Conservation (phyloP, 805 yeast species). For the Kazachstania viticola region DNA sequence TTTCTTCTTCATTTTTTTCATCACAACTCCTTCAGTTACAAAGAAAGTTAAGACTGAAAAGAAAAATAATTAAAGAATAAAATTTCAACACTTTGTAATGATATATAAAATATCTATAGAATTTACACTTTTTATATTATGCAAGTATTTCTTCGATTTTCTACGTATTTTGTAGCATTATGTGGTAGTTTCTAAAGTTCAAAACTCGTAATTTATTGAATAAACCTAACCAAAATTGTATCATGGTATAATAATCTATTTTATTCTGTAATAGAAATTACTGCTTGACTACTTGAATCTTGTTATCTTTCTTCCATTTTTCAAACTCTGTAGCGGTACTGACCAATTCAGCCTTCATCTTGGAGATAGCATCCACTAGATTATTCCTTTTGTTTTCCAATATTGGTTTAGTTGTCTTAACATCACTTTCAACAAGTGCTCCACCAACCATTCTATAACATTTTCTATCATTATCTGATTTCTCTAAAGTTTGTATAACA, state of each 20-base stretch:
- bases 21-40: slow-evolving; percentile 14
- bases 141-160: no score
- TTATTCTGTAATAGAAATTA: no score
- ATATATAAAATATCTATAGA: no score
- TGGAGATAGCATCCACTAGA: slow-evolving; percentile 21
- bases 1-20: slow-evolving; percentile 55
- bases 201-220: no score
- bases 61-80: slow-evolving; percentile 10
- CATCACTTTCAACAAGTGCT: slow-evolving; percentile 72
- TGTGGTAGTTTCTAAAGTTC: no score
- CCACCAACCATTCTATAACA: slow-evolving; percentile 94
- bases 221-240: no score
- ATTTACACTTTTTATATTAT: no score
- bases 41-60: slow-evolving; percentile 9
- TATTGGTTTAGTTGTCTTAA: slow-evolving; percentile 60
- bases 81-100: background rate
- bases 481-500: slow-evolving; percentile 46
- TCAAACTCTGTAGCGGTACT: slow-evolving; percentile 24
- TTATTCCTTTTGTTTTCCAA: slow-evolving; percentile 46
- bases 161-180: no score
- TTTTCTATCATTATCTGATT: slow-evolving; percentile 49
- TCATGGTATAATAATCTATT: no score
- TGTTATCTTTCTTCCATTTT: slow-evolving; percentile 27
- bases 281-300: slow-evolving; percentile 25
- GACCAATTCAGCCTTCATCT: slow-evolving; percentile 21